Base-by-base conservation (phyloP, 2,329 filamentous ascomycete genomes). In the Fusarium subglutinans region DNA sequence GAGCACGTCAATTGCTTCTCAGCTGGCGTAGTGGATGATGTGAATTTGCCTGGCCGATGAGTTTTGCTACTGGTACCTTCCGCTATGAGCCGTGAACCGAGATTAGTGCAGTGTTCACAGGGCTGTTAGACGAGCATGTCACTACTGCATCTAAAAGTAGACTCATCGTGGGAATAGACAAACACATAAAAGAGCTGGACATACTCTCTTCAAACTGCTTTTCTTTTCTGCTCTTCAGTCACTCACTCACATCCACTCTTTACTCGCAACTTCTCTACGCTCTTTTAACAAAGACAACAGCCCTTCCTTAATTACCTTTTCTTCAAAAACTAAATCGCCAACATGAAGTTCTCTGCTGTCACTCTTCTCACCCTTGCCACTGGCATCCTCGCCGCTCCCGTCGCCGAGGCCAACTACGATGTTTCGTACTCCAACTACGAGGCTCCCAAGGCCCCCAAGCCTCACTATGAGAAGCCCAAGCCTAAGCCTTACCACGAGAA, bases 311-410 rank as follows among this genome's bases (percentile, higher is more conserved):
- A 20, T 24, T 64, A 38, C 28, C 4, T 22, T 57, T 37, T 53
- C n/a, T 28, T 40, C 24, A 47, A 35, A 5, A 50, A 54, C 22
- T 20, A 35, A 33, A 53, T 40, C 48, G 63, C 35, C 63, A 72
- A 50, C 24, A 72, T 72, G 69, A 72, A 72, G 69, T 48, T 72
- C 45, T 72, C 69, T 68, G 69, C 69, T 54, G 56, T 72, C 57
- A 72, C 69, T 11, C 56, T 72, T 69, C 69, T 72, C 35, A 69
- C 69, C 40, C 64, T 72, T 24, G 65, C 69, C 69, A 72, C 69
- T 8, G 68, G 69, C 53, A 72, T 72, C 35, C 48, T 72, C 41
- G 69, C 69, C 26, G 69, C 69, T 33, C 69, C 69, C 5, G 69
- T 72, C 40, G 51, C 69, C 18, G 69, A 71, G 41, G 62, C 63